These are phyloP conservation scores for Diaporthe helianthi DNA, from an alignment of 2,329 filamentous ascomycete genomes.

Conservation along the genomic window DNA sequence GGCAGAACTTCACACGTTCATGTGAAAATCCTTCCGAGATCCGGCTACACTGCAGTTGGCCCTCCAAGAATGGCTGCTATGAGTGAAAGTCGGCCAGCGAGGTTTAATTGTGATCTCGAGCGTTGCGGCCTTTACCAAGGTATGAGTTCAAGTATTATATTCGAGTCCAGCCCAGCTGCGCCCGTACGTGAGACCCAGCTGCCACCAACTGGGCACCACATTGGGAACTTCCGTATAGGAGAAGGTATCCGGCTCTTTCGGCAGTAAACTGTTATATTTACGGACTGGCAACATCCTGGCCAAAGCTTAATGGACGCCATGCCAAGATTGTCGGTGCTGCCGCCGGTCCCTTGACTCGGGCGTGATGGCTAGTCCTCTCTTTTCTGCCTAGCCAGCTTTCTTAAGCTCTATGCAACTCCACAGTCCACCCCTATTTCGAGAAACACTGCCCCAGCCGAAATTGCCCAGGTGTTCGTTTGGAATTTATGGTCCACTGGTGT, in stretches of 20 bases:
- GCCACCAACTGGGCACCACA: no score
- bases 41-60: not conserved
- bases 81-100: not conserved
- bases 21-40: no score
- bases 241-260: slow-evolving; percentile 5
- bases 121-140: not conserved
- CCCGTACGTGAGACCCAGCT: no score
- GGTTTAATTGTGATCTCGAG: not conserved
- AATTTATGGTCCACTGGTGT: slow-evolving; percentile 1
- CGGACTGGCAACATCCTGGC: not conserved
- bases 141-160: no score
- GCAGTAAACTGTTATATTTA: not conserved
- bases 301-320: slow-evolving; percentile 18
- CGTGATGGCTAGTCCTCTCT: not conserved
- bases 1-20: not conserved
- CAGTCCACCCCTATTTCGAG: slow-evolving; percentile 12
- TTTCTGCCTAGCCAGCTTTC: slow-evolving; percentile 10
- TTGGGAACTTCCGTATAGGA: not conserved
- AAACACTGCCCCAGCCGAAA: slow-evolving; percentile 14
- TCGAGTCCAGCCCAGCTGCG: not conserved
- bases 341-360: slow-evolving; percentile 6
- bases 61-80: not conserved
- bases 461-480: slow-evolving; percentile 5
- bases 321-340: slow-evolving; percentile 16
- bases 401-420: slow-evolving; percentile 21